These are phyloP conservation scores for Protea cynaroides DNA, from an alignment of 164 flowering plant genomes.

Conservation along the genomic window DNA sequence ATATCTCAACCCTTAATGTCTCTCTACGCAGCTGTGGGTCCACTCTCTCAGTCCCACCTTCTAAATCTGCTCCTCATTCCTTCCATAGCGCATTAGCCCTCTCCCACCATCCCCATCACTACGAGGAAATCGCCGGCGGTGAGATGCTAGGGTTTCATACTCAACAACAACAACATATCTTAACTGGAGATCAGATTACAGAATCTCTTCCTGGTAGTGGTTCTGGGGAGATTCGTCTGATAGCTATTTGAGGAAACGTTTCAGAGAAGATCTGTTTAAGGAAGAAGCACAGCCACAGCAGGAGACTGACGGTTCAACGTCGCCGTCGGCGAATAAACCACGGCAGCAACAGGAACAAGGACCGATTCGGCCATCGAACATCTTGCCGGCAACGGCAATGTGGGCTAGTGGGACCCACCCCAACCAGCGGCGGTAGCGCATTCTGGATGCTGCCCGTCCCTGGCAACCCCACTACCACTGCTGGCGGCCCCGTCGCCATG, in stretches of 20 bases:
- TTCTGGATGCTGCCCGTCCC: slow-evolving; percentile 72
- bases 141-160: slow-evolving; percentile 50
- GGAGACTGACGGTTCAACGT: slow-evolving; percentile 12
- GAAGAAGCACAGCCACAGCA: slow-evolving; percentile 34
- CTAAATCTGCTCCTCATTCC: slow-evolving; percentile 53
- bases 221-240: slow-evolving; percentile 27
- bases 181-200: slow-evolving; percentile 40
- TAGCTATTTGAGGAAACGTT: slow-evolving; percentile 53
- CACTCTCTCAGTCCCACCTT: slow-evolving; percentile 52
- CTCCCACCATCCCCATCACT: slow-evolving; percentile 24
- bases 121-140: slow-evolving; percentile 13
- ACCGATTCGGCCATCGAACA: slow-evolving; percentile 26
- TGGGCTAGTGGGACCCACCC: slow-evolving; percentile 67
- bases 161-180: slow-evolving; percentile 30
- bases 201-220: slow-evolving; percentile 27
- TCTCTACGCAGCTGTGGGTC: slow-evolving; percentile 63
- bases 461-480: slow-evolving; percentile 18
- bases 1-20: slow-evolving; percentile 61
- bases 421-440: slow-evolving; percentile 31
- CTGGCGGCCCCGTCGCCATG: slow-evolving; percentile 5
- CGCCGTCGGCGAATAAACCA: slow-evolving; percentile 21
- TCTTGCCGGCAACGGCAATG: slow-evolving; percentile 52
- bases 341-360: slow-evolving; percentile 1
- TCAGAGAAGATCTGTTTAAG: slow-evolving; percentile 67
- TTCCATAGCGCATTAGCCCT: slow-evolving; percentile 47